Evolutionary conservation across 1,139 yeast genomes (phyloP), one percentile per base, ranked within the genome.

Genomic region (Hemisphaericaspora subhashii): DNA sequence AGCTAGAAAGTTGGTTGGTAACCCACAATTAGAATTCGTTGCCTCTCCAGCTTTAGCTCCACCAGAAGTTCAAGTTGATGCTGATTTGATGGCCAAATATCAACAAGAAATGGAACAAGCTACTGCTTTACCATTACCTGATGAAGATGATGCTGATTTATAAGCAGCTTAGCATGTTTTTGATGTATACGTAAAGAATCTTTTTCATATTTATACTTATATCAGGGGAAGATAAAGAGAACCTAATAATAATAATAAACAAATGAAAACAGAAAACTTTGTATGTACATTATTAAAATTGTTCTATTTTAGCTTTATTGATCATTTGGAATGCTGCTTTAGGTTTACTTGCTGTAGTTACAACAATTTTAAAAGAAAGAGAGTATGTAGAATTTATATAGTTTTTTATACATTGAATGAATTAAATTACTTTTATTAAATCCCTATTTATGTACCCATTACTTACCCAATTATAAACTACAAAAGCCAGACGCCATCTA

Each of bases 91-190:
- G 97, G 84, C 81, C 76, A 88, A 90, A 76, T 94, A 92, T 79
- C 97, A 92, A 80, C 94, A 88, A 68, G 98, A 94, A 78, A 92
- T 94, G 95, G 96, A 88, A 70, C 94, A 87, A 74, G 99, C 98
- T 62, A 89, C 98, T 55, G 96, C 97, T 55, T 79, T 92, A 81
- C 98, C 99, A 70, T 86, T 94, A 72, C 99, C 99, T 55, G 98
- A 94, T 75, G 98, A 94, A 76, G 99, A 94, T 68, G 98, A 94
- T 66, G 98, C 97, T 63, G 98, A 90, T 71, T 85, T 90, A 76
- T 90, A 87, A 48, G 35, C 33, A 27, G 17, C 15, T 14, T 25
- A 27, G 12, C 15, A 12, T n/a, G 26, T 17, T 14, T 25, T 24
- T 10, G 22, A 16, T 24, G 15, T 32, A 10, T 33, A 20, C n/a